These are phyloP conservation scores for Balakata baccata DNA, from an alignment of 345 rosid species.

Conservation along the genomic window DNA sequence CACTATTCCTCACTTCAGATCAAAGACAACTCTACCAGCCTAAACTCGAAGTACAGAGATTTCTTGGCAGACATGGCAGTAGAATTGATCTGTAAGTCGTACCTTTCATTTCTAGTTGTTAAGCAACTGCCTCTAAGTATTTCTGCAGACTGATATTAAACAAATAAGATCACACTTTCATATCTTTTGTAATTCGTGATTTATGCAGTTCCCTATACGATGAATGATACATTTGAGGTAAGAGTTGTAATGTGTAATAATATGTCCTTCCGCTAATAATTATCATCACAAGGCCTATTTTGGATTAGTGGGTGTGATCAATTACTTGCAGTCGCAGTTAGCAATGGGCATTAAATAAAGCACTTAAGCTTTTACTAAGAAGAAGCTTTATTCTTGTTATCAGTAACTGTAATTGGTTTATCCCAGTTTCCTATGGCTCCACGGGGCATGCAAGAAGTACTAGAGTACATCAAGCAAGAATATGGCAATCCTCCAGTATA, in stretches of 20 bases:
- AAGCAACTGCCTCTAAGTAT: background rate
- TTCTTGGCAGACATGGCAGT: slow-evolving; percentile 35
- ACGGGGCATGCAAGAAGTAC: slow-evolving; percentile 30
- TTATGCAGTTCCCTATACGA: background rate
- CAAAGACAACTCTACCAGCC: slow-evolving; percentile 29
- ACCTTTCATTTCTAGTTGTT: background rate
- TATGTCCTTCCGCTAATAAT: background rate
- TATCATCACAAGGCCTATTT: background rate
- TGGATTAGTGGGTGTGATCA: too few species aligned
- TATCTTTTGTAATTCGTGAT: background rate
- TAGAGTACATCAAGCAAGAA: slow-evolving; percentile 34
- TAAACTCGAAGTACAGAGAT: slow-evolving; percentile 29
- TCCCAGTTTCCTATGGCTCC: slow-evolving; percentile 37
- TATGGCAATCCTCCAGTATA: slow-evolving; percentile 42
- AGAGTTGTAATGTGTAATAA: background rate
- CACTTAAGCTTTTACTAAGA: background rate
- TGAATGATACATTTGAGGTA: background rate
- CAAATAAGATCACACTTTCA: background rate
- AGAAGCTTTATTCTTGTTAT: background rate
- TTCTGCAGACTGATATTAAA: background rate
- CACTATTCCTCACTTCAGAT: slow-evolving; percentile 32
- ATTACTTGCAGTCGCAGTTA: too few species aligned
- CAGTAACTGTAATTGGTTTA: background rate
- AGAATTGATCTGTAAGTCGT: slow-evolving; percentile 25
- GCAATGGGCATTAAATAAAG: background rate